A percentile compares a stretch with the other conserved stretches of the same genome.
Conservation (phyloP, 805 yeast species). For the Yarrowia bubula region DNA sequence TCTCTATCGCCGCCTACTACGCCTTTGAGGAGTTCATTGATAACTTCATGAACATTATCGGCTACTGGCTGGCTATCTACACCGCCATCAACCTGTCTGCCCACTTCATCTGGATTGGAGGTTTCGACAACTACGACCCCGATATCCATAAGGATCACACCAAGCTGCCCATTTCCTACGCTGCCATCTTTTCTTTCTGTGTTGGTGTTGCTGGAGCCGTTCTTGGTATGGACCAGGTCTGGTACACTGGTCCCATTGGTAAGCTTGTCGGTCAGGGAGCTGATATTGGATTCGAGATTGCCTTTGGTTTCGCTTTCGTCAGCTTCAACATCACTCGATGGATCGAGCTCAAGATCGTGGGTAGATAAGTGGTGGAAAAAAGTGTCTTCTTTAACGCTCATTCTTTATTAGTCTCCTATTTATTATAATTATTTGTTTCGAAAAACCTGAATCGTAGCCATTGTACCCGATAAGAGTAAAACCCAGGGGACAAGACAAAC, state of each 20-base stretch:
- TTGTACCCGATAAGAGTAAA: too few relatives aligned
- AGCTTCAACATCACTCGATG: constrained; percentile 59
- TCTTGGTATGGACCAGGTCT: constrained; percentile 81
- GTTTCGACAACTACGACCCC: constrained; percentile 59
- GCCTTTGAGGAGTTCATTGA: constrained; percentile 68
- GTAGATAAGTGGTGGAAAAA: constrained; percentile 33
- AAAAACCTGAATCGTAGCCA: background rate
- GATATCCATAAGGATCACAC: constrained; percentile 57
- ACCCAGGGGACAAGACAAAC: background rate
- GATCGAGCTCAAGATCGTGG: constrained; percentile 63
- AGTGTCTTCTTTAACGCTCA: constrained; percentile 13
- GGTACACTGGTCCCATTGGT: constrained; percentile 76
- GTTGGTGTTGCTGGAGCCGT: constrained; percentile 85
- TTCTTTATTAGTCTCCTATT: constrained; percentile 1
- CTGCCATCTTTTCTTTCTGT: constrained; percentile 75
- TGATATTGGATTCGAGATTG: constrained; percentile 83
- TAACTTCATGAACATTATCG: constrained; percentile 87
- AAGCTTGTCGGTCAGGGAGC: constrained; percentile 69
- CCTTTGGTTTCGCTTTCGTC: constrained; percentile 62
- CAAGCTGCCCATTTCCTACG: constrained; percentile 69
- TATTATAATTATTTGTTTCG: background rate
- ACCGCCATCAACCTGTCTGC: constrained; percentile 73
- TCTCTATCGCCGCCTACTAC: constrained; percentile 86
- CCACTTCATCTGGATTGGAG: constrained; percentile 74
- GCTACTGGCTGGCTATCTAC: constrained; percentile 87